Percentiles rank a stretch among this genome's conserved stretches.
These are phyloP conservation scores for Tolypocladium nubicola DNA, from an alignment of 2,329 filamentous ascomycete genomes.

Conservation along the genomic window DNA sequence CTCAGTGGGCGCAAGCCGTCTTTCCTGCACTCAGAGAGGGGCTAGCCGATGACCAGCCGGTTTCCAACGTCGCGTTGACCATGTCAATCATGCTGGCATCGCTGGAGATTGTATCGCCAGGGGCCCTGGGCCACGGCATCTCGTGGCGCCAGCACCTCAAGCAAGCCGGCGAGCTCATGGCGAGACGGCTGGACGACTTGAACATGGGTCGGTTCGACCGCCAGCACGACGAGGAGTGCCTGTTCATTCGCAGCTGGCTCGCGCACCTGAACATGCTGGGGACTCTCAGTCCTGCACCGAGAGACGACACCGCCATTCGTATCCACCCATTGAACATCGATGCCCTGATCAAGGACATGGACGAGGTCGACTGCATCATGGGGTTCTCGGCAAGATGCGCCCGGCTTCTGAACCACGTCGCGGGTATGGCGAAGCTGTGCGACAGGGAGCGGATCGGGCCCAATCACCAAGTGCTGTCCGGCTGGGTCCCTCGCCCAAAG, in stretches of 20 bases:
- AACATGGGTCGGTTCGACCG: slow-evolving; percentile 18
- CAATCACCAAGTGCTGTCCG: slow-evolving; percentile 21
- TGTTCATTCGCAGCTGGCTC: slow-evolving; percentile 74
- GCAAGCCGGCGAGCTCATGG: slow-evolving; percentile 65
- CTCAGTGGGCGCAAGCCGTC: slow-evolving; percentile 70
- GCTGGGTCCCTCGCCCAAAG: slow-evolving; percentile 46
- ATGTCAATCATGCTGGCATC: slow-evolving; percentile 80
- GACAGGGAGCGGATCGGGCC: slow-evolving; percentile 53
- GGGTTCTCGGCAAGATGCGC: slow-evolving; percentile 47
- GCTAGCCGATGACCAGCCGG: slow-evolving; percentile 49
- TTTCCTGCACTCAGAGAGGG: slow-evolving; percentile 61
- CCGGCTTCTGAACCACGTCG: slow-evolving; percentile 71
- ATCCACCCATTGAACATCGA: not conserved
- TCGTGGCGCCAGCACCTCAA: slow-evolving; percentile 73
- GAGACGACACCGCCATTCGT: not conserved
- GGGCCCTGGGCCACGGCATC: slow-evolving; percentile 69
- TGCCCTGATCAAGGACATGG: slow-evolving; percentile 11
- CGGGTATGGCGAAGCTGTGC: slow-evolving; percentile 58
- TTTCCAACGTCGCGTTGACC: slow-evolving; percentile 64
- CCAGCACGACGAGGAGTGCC: slow-evolving; percentile 48
- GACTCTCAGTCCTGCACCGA: slow-evolving; percentile 50
- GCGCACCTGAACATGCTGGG: slow-evolving; percentile 75
- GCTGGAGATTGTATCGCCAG: slow-evolving; percentile 73
- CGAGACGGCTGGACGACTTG: slow-evolving; percentile 40
- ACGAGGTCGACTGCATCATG: slow-evolving; percentile 74